Conservation (phyloP, 2,329 filamentous ascomycete species). For the Trichothecium sympodiale region DNA sequence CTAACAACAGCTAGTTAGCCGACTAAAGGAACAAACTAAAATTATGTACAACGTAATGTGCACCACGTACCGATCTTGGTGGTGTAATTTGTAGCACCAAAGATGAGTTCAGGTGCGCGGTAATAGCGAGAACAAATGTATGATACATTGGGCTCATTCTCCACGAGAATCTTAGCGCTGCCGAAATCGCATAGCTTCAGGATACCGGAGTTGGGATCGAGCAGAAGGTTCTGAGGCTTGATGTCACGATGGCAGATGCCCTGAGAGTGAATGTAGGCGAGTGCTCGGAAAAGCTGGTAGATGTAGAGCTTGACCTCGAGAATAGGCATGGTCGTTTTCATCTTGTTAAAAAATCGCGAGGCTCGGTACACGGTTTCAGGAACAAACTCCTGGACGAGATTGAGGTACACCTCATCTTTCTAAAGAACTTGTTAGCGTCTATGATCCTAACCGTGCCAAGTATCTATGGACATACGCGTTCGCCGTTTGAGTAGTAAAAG, state of each 20-base stretch:
- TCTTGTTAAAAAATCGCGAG: constrained; percentile 98
- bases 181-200: constrained; percentile 98
- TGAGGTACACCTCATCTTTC: constrained; percentile 98
- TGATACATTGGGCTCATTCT: constrained; percentile 98
- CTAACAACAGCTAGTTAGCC: constrained; percentile 47
- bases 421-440: constrained; percentile 22
- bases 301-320: constrained; percentile 99
- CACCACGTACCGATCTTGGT: constrained; percentile 89
- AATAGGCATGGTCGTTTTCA: constrained; percentile 99
- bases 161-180: constrained; percentile 94
- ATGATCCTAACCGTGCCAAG: constrained; percentile 1
- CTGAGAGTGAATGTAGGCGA: constrained; percentile 98
- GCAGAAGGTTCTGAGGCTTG: constrained; percentile 93
- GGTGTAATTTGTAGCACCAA: constrained; percentile 97
- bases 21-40: neutral
- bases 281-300: constrained; percentile 95
- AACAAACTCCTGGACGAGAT: constrained; percentile 94
- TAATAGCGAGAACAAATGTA: constrained; percentile 99
- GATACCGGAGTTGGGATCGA: constrained; percentile 83
- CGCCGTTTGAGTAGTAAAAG: constrained; percentile 98
- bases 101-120: constrained; percentile 93
- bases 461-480: constrained; percentile 55
- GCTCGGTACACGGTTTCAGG: constrained; percentile 97
- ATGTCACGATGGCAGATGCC: constrained; percentile 99
- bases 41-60: neutral